These are phyloP conservation scores for Candida odintsovae DNA, from an alignment of 805 yeast species.

Conservation along the genomic window DNA sequence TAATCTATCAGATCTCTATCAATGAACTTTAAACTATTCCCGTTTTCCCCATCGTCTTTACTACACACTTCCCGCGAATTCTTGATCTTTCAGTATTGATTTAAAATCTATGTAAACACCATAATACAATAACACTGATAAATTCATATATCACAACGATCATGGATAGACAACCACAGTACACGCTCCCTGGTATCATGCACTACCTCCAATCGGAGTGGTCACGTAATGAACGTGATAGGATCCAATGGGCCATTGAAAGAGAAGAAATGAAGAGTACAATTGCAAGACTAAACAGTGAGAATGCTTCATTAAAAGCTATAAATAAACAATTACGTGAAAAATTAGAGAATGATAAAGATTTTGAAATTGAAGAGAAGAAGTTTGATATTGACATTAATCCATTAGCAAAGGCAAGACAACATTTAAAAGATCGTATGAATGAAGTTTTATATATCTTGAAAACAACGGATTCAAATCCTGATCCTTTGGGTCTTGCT, in stretches of 20 bases:
- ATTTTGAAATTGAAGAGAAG: neutral
- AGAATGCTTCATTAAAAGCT: constrained; percentile 34
- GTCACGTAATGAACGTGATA: constrained; percentile 53
- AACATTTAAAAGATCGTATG: constrained; percentile 23
- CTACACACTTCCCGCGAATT: neutral
- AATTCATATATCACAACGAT: too few species aligned
- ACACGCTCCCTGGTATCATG: constrained; percentile 44
- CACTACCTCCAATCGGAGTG: constrained; percentile 58
- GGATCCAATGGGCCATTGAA: constrained; percentile 57
- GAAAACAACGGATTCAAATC: constrained; percentile 15
- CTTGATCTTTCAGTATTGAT: neutral
- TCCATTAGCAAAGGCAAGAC: constrained; percentile 20
- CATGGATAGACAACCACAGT: constrained; percentile 2
- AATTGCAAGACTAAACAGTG: constrained; percentile 48
- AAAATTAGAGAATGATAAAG: neutral
- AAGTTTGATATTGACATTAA: constrained; percentile 3
- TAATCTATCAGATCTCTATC: neutral
- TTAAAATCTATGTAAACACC: too few species aligned
- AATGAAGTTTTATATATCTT: constrained; percentile 22
- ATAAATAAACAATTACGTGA: constrained; percentile 4
- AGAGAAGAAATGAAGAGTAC: constrained; percentile 51
- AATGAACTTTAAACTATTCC: too few species aligned
- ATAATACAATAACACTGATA: too few species aligned
- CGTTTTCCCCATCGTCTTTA: too few species aligned
- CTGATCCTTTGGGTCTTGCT: neutral